Base-by-base conservation (phyloP, 192 early-diverging fungal species). In the Phlyctochytrium planicorne region DNA sequence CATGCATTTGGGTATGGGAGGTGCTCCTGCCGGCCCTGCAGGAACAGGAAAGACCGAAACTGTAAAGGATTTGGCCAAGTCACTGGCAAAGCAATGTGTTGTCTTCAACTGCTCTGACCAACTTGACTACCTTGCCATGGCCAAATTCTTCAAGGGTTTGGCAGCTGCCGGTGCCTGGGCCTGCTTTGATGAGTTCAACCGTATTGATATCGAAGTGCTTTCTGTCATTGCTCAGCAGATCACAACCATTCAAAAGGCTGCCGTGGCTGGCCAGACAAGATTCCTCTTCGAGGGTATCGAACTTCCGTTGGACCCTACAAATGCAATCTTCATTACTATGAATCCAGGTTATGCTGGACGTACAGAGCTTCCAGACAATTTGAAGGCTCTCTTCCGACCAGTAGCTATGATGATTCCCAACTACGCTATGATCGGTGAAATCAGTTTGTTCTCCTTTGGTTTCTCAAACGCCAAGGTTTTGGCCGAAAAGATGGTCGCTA, bases 321-420 rank as follows among this genome's bases (percentile, higher is more conserved):
- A 85, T 73, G 84, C 84, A 25, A 85, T 86, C 32, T 86, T 85
- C 73, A 86, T 85, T 53, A 84, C 84, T 24, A 86, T 86, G 84
- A 86, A 86, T 53, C 84, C 84, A 53, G 84, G 84, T 27, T 86
- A 86, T 65, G 84, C 84, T n/a, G 84, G 84, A 12, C 74, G 84
- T 57, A 86, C 84, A 0, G 84, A 86, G 66, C 65, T 86, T 2
- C 84, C 84, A 0, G 84, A 86, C 62, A 86, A 86, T 60, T 66
- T 86, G 53, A 86, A 86, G 66, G 84, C 84, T 4, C 66, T 86
- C n/a, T 86, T 86, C 71, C 59, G 84, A 65, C 84, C 84, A 10
- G 84, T 83, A 20, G 84, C 84, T 0, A 86, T 86, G 84, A 86
- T 86, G 84, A 86, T 86, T 78, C 84, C 84, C 10, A 85, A 86